Evolutionary conservation across 176 grass and related monocot genomes (phyloP).

Genomic region (Alloteropsis semialata): DNA sequence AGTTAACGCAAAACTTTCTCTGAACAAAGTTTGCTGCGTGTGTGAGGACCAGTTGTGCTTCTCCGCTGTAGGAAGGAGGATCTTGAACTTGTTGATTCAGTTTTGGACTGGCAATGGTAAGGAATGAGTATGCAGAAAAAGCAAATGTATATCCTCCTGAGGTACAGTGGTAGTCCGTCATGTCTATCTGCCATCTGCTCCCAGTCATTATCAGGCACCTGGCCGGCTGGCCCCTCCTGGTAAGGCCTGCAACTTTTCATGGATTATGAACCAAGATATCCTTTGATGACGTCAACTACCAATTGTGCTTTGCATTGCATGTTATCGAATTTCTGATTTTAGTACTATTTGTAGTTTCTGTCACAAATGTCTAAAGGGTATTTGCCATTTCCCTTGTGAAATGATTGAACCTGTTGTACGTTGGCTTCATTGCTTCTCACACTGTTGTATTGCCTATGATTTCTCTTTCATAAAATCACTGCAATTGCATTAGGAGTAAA

Average conservation of each 20-base stretch:
- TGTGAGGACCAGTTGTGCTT: constrained; percentile 67
- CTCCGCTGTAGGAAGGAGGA: constrained; percentile 74
- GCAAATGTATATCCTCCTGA: constrained; percentile 49
- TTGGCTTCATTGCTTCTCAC: no score
- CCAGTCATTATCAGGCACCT: constrained; percentile 14
- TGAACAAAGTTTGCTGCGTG: constrained; percentile 64
- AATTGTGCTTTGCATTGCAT: no score
- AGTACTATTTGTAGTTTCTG: not conserved
- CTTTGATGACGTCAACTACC: not conserved
- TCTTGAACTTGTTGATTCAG: constrained; percentile 64
- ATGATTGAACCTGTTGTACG: not conserved
- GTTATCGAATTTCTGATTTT: no score
- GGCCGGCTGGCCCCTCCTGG: constrained; percentile 60
- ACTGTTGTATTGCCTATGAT: not conserved
- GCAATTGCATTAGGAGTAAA: not conserved
- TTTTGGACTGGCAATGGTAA: constrained; percentile 57
- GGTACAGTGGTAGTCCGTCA: constrained; percentile 49
- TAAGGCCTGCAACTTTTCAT: constrained; percentile 38
- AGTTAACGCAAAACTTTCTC: constrained; percentile 16
- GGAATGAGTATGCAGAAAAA: constrained; percentile 67
- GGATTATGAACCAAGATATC: constrained; percentile 1
- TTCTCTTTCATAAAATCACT: not conserved
- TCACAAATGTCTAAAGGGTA: not conserved
- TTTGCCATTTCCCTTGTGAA: not conserved
- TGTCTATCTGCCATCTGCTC: constrained; percentile 70